These are phyloP conservation scores for Babesia gibsoni DNA, from an alignment of 169 alveolate genomes.

Conservation along the genomic window DNA sequence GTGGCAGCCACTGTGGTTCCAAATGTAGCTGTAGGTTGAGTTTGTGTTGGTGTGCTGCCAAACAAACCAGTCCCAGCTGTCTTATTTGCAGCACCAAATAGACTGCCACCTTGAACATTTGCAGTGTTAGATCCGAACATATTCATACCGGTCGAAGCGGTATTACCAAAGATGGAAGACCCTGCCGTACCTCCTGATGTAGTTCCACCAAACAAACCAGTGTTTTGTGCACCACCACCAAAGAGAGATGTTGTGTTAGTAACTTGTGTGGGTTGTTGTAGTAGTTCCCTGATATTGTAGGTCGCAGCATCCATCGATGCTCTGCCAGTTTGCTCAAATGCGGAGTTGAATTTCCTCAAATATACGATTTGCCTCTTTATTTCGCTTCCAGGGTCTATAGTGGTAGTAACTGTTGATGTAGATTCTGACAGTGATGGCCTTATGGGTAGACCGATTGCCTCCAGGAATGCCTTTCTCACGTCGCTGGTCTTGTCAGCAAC, in stretches of 20 bases:
- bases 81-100: neutral
- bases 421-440: neutral
- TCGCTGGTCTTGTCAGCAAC: conserved; percentile 36
- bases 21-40: too few species aligned
- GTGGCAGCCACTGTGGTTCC: neutral
- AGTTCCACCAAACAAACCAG: conserved; percentile 15
- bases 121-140: neutral
- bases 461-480: conserved; percentile 39
- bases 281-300: conserved; percentile 39
- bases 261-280: conserved; percentile 30
- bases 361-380: conserved; percentile 47
- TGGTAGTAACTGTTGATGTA: neutral
- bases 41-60: neutral
- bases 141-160: neutral
- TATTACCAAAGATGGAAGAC: neutral
- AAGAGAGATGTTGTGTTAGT: neutral
- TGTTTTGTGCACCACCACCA: neutral
- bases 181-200: neutral
- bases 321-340: conserved; percentile 28
- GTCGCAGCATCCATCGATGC: conserved; percentile 4
- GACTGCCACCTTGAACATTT: neutral
- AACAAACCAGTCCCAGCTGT: conserved; percentile 20
- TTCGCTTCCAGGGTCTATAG: neutral
- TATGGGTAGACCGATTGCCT: conserved; percentile 41
- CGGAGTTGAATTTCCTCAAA: conserved; percentile 49